phyloP scores from a whole-genome alignment of 1,139 yeast genomes.

The Zygosaccharomyces pseudobailii region DNA sequence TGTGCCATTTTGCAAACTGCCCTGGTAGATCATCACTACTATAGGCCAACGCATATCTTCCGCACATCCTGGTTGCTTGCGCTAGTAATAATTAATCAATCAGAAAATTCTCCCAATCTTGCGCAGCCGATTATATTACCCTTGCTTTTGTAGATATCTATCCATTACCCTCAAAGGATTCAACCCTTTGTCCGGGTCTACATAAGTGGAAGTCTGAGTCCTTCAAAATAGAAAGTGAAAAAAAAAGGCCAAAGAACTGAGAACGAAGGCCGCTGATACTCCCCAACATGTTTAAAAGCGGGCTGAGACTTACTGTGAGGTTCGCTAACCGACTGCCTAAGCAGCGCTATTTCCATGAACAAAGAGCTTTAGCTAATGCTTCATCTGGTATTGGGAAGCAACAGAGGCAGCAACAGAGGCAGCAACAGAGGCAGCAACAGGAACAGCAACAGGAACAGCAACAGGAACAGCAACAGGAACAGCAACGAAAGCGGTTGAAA shows the following conservation, averaged over 20 bases:
- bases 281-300: background rate
- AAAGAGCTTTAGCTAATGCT: slow-evolving; percentile 35
- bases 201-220: background rate
- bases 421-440: too few relatives aligned
- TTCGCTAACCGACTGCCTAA: background rate
- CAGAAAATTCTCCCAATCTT: background rate
- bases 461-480: slow-evolving; percentile 1
- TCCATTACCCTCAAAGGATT: too few relatives aligned
- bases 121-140: too few relatives aligned
- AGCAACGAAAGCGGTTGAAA: background rate
- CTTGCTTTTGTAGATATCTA: too few relatives aligned
- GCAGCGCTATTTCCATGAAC: slow-evolving; percentile 4
- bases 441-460: too few relatives aligned
- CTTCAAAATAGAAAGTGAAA: background rate
- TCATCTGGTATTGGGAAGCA: slow-evolving; percentile 30
- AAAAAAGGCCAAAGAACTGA: background rate
- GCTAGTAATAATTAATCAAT: background rate
- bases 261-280: background rate
- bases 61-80: slow-evolving; percentile 38
- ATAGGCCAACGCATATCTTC: slow-evolving; percentile 41
- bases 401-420: too few relatives aligned
- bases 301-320: background rate
- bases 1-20: slow-evolving; percentile 13
- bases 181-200: too few relatives aligned
- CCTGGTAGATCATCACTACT: slow-evolving; percentile 21